phyloP scores from a whole-genome alignment of 352 stramenopile species.

The Pythium brassicae region DNA sequence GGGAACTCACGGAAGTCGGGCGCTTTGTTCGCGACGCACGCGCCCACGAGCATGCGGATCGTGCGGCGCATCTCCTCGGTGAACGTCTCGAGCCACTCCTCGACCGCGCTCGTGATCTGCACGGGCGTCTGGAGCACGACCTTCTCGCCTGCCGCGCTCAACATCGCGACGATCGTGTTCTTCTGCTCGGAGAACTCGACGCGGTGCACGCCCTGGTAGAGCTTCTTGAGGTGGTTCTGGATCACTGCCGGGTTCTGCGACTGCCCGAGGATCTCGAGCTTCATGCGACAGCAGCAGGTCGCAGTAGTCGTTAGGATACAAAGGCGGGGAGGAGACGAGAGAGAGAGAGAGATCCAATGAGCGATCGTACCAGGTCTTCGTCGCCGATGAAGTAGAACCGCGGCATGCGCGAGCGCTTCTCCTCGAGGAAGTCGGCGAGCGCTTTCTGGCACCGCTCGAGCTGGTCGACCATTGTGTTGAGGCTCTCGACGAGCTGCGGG shows the following conservation, averaged over 20 bases:
- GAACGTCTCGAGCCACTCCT: conserved; percentile 92
- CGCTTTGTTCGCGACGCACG: conserved; percentile 73
- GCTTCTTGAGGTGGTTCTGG: conserved; percentile 94
- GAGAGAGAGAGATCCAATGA: too few relatives aligned
- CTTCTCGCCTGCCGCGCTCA: conserved; percentile 76
- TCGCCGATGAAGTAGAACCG: conserved; percentile 97
- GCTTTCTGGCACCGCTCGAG: conserved; percentile 94
- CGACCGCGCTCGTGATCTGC: conserved; percentile 84
- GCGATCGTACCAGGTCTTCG: conserved; percentile 74
- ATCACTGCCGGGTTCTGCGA: conserved; percentile 91
- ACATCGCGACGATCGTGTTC: conserved; percentile 87
- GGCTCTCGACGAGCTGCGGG: conserved; percentile 73
- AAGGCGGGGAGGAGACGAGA: too few relatives aligned
- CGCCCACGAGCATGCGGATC: conserved; percentile 65
- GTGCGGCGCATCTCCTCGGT: conserved; percentile 90
- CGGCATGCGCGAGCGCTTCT: conserved; percentile 91
- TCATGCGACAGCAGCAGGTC: neutral
- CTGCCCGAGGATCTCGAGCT: conserved; percentile 93
- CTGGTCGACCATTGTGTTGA: conserved; percentile 90
- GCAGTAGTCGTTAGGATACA: neutral
- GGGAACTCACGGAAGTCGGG: conserved; percentile 88
- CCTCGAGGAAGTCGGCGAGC: conserved; percentile 92
- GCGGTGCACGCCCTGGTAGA: conserved; percentile 93
- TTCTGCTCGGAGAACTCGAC: conserved; percentile 88
- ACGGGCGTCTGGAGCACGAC: conserved; percentile 83